Percentiles rank a stretch among this genome's conserved stretches.
These are phyloP conservation scores for Thermomyces lanuginosus DNA, from an alignment of 2,329 filamentous ascomycete genomes.

Conservation along the genomic window DNA sequence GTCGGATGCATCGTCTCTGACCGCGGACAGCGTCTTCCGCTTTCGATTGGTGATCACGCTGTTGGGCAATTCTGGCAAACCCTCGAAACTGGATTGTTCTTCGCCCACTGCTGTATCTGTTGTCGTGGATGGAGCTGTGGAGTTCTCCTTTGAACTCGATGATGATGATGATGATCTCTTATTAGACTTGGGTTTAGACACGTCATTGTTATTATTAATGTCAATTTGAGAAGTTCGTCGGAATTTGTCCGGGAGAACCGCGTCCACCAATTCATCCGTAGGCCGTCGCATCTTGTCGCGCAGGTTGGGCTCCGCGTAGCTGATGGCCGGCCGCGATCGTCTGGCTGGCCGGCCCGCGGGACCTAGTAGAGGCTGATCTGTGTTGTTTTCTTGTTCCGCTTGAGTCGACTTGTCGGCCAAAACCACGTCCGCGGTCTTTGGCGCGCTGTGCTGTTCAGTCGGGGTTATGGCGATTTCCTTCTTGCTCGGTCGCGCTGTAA, in stretches of 20 bases:
- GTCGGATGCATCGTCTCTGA: conserved; percentile 8
- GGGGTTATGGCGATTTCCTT: too few species aligned
- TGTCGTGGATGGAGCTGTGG: conserved; percentile 1
- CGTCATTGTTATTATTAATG: conserved; percentile 26
- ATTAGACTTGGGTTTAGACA: too few species aligned
- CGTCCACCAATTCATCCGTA: conserved; percentile 58
- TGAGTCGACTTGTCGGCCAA: too few species aligned
- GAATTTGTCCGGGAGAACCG: conserved; percentile 42
- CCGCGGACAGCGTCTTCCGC: conserved; percentile 14
- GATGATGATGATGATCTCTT: too few species aligned
- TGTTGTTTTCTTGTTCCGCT: too few species aligned
- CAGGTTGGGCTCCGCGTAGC: conserved; percentile 69
- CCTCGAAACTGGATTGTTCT: neutral
- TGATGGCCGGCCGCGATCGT: conserved; percentile 51
- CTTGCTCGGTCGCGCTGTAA: too few species aligned
- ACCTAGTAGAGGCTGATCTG: conserved; percentile 24
- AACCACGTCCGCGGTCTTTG: too few species aligned
- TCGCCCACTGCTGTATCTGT: neutral
- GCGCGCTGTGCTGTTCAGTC: too few species aligned
- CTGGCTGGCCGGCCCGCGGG: conserved; percentile 43
- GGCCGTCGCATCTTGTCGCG: conserved; percentile 71
- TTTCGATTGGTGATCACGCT: conserved; percentile 17
- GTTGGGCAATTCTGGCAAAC: conserved; percentile 8
- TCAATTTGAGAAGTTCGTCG: conserved; percentile 29
- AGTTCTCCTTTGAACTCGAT: conserved; percentile 3